Evolutionary conservation across 768 basidiomycete species (phyloP), one percentile per base, ranked within the genome.

Genomic region (Podaxis sp.): DNA sequence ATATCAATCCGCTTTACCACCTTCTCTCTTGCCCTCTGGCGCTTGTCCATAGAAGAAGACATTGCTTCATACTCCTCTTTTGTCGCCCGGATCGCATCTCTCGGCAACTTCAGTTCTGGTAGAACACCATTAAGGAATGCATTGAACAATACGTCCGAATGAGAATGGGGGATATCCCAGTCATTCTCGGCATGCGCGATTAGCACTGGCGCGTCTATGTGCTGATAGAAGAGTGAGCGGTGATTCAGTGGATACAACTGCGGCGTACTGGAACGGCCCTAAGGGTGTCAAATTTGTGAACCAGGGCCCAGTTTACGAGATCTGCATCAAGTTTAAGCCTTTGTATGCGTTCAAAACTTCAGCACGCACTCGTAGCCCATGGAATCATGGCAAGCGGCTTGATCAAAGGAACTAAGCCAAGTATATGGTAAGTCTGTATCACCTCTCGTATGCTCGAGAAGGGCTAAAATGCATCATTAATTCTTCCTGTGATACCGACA

Each of bases 141-240:
- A 46, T 90, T 79, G 72, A 95, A 94, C 24, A 96, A 82, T 0
- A 80, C 77, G 28, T 83, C 80, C 0, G 93, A 92, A 71, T 96
- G 93, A 0, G 83, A 78, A 70, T 84, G 75, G 0, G 91, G 89
- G 56, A 96, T 93, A 24, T 93, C 89, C 73, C 79, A 82, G 75
- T 96, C 95, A 70, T 95, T 80, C 70, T 83, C 77, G 57, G 93
- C 87, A 69, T 96, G 95, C 0, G 82, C 86, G 66, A 96, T 84
- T 38, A 95, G 75, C 2, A 93, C 81, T 5, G 90, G 82, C 0
- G 81, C 81, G 56, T 86, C 85, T 66, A 94, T 84, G 62, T 81
- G 78, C 91, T 93, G 69, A 30, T 22, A 40, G 69, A 73, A 2
- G 73, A 42, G 73, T 24, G 57, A 77, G 30, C 64, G 46, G 46